A percentile compares a stretch with the other conserved stretches of the same genome.
phyloP scores from a whole-genome alignment of 345 rosid species.

The Corchorus olitorius region DNA sequence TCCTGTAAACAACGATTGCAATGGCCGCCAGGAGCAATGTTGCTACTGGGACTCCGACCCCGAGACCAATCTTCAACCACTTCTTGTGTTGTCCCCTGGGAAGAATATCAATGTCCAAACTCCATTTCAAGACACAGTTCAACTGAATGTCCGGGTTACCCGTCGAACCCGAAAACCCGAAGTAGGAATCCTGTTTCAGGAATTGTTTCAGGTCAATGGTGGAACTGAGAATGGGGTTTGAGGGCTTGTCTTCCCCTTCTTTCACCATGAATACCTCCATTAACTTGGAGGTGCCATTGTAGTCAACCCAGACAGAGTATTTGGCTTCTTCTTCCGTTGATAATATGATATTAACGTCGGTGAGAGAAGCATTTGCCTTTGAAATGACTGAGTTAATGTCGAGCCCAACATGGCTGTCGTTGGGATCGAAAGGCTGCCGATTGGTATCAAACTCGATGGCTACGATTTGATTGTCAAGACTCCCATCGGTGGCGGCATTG shows the following conservation, averaged over 20 bases:
- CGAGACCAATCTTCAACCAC: slow-evolving; percentile 24
- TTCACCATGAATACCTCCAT: slow-evolving; percentile 39
- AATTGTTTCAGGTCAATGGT: slow-evolving; percentile 30
- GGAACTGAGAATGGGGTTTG: slow-evolving; percentile 27
- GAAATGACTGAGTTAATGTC: slow-evolving; percentile 47
- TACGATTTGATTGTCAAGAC: slow-evolving; percentile 25
- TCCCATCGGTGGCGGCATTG: slow-evolving; percentile 31
- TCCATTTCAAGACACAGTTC: slow-evolving; percentile 48
- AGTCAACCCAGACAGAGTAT: slow-evolving; percentile 44
- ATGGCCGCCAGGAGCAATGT: background rate
- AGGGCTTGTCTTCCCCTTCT: slow-evolving; percentile 11
- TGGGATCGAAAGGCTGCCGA: slow-evolving; percentile 47
- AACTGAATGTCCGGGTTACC: slow-evolving; percentile 38
- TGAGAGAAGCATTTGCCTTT: slow-evolving; percentile 20
- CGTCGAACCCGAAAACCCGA: slow-evolving; percentile 53
- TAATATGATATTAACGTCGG: slow-evolving; percentile 26
- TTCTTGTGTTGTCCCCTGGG: slow-evolving; percentile 8
- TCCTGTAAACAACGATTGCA: background rate
- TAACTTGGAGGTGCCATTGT: slow-evolving; percentile 28
- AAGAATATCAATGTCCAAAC: slow-evolving; percentile 27
- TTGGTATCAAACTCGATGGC: slow-evolving; percentile 59
- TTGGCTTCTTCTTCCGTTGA: slow-evolving; percentile 10
- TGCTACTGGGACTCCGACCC: slow-evolving; percentile 22
- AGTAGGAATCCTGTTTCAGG: slow-evolving; percentile 39
- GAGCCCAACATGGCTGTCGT: slow-evolving; percentile 53